These are phyloP conservation scores for Astrocystis sublimbata DNA, from an alignment of 495 filamentous ascomycete genomes.

Conservation along the genomic window DNA sequence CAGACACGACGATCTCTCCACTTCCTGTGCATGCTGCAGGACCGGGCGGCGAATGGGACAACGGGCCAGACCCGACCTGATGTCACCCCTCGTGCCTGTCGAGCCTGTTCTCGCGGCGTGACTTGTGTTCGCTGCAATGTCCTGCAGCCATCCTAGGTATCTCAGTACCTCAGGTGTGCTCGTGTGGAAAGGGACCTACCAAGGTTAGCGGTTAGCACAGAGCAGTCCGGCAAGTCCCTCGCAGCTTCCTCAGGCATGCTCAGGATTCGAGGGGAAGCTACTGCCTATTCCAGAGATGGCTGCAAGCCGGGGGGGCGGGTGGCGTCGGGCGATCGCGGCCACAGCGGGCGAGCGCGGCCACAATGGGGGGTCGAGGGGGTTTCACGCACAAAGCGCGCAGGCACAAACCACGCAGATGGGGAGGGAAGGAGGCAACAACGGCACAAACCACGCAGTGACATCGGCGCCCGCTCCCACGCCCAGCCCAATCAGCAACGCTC, in stretches of 20 bases:
- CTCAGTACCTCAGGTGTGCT: no score
- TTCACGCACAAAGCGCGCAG: conserved; percentile 1
- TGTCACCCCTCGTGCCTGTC: no score
- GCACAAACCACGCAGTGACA: conserved; percentile 17
- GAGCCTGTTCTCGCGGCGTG: conserved; percentile 14
- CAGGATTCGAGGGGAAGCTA: no score
- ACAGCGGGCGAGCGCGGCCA: no score
- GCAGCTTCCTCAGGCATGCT: no score
- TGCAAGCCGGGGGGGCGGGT: not conserved
- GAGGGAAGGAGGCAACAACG: not conserved
- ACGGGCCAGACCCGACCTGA: not conserved
- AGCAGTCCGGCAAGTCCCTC: no score
- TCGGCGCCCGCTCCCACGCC: no score
- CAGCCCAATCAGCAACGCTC: not conserved
- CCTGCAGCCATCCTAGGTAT: no score
- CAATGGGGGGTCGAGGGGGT: not conserved
- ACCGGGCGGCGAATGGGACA: not conserved
- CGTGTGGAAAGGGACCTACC: no score
- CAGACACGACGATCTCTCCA: not conserved
- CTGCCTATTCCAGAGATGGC: no score
- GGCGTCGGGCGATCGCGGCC: no score
- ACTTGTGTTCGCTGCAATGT: conserved; percentile 18
- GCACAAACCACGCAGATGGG: conserved; percentile 2
- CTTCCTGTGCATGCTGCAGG: not conserved
- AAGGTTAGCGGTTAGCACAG: no score